Evolutionary conservation across 768 basidiomycete genomes (phyloP).

Genomic region (Tephrocybe sp.): DNA sequence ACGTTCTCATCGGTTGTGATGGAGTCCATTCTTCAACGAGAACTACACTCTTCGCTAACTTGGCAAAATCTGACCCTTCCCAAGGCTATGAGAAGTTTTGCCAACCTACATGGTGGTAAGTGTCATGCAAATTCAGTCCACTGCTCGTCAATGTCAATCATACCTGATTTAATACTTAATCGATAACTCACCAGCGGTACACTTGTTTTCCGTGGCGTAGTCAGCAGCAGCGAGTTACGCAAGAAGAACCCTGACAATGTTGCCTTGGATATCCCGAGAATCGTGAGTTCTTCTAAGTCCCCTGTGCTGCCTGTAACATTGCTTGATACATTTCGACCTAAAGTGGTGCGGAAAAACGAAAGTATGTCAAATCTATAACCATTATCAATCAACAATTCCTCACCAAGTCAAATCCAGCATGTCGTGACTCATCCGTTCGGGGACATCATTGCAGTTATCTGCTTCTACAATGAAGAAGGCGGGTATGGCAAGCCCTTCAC

Average conservation of each 20-base stretch:
- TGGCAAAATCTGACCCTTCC: neutral
- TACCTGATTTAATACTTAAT: too few relatives aligned
- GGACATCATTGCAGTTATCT: slow-evolving; percentile 18
- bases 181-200: slow-evolving; percentile 1
- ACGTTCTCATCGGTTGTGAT: slow-evolving; percentile 41
- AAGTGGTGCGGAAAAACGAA: slow-evolving; percentile 13
- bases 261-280: slow-evolving; percentile 5
- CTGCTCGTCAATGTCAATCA: too few relatives aligned
- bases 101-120: slow-evolving; percentile 7
- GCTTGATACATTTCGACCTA: neutral
- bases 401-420: slow-evolving; percentile 13
- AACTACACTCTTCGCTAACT: slow-evolving; percentile 15
- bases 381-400: neutral
- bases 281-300: too few relatives aligned
- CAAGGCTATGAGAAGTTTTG: slow-evolving; percentile 5
- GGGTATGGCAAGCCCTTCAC: slow-evolving; percentile 17
- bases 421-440: slow-evolving; percentile 25
- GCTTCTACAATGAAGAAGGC: slow-evolving; percentile 19
- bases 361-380: neutral
- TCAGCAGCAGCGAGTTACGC: slow-evolving; percentile 2
- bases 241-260: neutral
- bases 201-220: slow-evolving; percentile 3
- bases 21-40: slow-evolving; percentile 32
- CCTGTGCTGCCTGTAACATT: too few relatives aligned
- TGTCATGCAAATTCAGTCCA: too few relatives aligned